Base-by-base conservation (phyloP, 2,329 filamentous ascomycete species). In the Trichoderma sp. region DNA sequence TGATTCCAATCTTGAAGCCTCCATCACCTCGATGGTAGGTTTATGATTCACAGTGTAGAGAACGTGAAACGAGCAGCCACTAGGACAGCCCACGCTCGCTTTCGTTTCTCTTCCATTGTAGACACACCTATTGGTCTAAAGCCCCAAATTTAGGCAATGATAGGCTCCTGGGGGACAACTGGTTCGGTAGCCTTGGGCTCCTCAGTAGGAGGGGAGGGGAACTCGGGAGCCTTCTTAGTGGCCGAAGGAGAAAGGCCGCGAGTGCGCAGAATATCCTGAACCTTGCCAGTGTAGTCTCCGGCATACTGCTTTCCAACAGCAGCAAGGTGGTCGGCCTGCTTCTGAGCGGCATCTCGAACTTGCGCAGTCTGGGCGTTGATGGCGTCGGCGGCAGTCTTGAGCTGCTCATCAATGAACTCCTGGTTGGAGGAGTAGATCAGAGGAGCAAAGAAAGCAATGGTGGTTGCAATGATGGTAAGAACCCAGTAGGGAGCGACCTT, bases 401-500 rank as follows among this genome's bases (percentile, higher is more conserved):
- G 77, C 74, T 90, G 85, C 72, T 83, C 78, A 75, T 91, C 89
- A 74, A 91, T 91, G 69, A 91, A 79, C 80, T 91, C 89, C 82
- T 90, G 84, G 84, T 91, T 91, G 74, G 84, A 83, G 73, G 84
- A 84, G 81, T 91, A 91, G 76, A 90, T 75, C 64, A 91, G 83
- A 34, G 89, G 89, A 14, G 82, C 83, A 69, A 89, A 82, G 82
- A 91, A 91, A 69, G 85, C 75, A 60, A 87, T 77, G 14, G 87
- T 87, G 69, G 87, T 87, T 71, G 80, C 81, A 73, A 91, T 82
- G 72, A 91, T 79, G 58, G 87, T 82, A 72, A 91, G 85, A 43
- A 87, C 89, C 89, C 89, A 91, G 82, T 90, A 86, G 43, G 89
- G 89, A 59, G 91, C 85, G 70, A 91, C 81, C 83, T 91, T 91